Percentiles rank a stretch among this genome's conserved stretches.
These are phyloP conservation scores for Diatrype stigma DNA, from an alignment of 2,329 filamentous ascomycete genomes.

Conservation along the genomic window DNA sequence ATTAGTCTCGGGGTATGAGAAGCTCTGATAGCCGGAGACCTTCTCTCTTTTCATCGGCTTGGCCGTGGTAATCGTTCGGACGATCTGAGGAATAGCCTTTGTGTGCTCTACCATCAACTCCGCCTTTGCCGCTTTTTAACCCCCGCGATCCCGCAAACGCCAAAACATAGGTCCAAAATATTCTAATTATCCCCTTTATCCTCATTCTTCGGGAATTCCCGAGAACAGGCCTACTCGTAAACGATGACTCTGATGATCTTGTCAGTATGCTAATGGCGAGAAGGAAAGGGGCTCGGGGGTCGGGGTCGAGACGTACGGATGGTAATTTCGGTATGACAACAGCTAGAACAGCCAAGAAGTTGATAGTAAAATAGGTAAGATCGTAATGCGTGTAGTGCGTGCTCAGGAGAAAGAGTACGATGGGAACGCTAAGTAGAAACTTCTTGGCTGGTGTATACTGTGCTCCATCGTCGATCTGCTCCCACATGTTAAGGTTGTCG, in stretches of 20 bases:
- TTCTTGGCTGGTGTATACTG: conserved; percentile 99
- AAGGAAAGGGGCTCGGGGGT: neutral
- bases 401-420: conserved; percentile 90
- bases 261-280: conserved; percentile 21
- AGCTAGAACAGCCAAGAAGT: conserved; percentile 84
- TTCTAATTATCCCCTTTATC: neutral
- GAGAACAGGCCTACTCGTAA: conserved; percentile 74
- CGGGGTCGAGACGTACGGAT: conserved; percentile 61
- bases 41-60: neutral
- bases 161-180: conserved; percentile 12
- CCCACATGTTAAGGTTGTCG: conserved; percentile 99
- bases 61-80: neutral
- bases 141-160: conserved; percentile 8
- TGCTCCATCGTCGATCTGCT: conserved; percentile 98
- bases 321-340: conserved; percentile 97
- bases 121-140: neutral
- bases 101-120: neutral
- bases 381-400: conserved; percentile 99
- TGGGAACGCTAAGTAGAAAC: conserved; percentile 90
- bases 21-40: neutral
- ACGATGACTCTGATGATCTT: conserved; percentile 61
- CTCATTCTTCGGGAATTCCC: conserved; percentile 57
- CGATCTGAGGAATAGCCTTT: neutral
- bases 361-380: conserved; percentile 93
- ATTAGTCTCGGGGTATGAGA: neutral